These are phyloP conservation scores for Daldinia sp. DNA, from an alignment of 2,329 filamentous ascomycete species.

Conservation along the genomic window DNA sequence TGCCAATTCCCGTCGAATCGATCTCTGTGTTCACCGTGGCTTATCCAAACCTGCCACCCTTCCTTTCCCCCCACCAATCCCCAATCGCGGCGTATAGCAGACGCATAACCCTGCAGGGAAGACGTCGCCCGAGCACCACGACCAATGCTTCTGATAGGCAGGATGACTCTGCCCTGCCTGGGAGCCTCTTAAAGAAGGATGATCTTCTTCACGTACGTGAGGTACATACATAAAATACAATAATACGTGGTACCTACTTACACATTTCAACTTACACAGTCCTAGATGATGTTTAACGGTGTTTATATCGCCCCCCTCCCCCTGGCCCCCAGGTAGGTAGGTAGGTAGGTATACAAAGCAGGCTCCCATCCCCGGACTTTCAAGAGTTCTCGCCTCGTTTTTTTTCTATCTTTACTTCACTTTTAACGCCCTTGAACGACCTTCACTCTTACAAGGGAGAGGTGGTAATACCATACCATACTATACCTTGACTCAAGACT, in stretches of 20 bases:
- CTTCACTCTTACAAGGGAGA: not conserved
- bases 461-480: not conserved
- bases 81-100: constrained; percentile 28
- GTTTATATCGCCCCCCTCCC: constrained; percentile 25
- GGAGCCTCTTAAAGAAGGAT: constrained; percentile 32
- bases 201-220: not conserved
- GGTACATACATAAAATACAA: not conserved
- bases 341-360: not conserved
- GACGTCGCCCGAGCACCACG: constrained; percentile 39
- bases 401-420: constrained; percentile 11
- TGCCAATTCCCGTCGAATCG: constrained; percentile 42
- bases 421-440: not conserved
- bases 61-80: constrained; percentile 36
- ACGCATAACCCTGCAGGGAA: constrained; percentile 41
- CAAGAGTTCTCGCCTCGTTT: constrained; percentile 25
- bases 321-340: not conserved
- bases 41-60: constrained; percentile 8
- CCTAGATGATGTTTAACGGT: constrained; percentile 36
- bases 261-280: constrained; percentile 26
- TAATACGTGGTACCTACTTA: not conserved
- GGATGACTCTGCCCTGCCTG: constrained; percentile 27
- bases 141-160: constrained; percentile 37
- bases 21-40: constrained; percentile 37
- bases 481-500: constrained; percentile 9
- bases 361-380: constrained; percentile 18